Base-by-base conservation (phyloP, 129 eudicot genomes). In the Arctium minus region DNA sequence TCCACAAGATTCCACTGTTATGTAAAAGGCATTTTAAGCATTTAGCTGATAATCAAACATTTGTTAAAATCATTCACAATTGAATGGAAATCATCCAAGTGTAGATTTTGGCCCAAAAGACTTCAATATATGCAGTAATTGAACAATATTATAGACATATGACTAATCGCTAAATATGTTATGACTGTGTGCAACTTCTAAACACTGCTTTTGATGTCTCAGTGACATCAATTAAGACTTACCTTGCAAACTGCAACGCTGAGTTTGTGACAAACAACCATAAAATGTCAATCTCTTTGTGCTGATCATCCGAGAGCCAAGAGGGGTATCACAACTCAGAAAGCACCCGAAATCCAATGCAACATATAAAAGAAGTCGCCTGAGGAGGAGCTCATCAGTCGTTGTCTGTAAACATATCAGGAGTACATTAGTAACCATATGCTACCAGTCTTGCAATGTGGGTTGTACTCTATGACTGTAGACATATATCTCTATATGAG, bases 171-270 rank as follows among this genome's bases (percentile, higher is more conserved):
- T 60, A n/a, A 60, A 60, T 29, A 60, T 60, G 68, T 13, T 60
- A 60, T 4, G 2, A n/a, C 68, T 60, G 17, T 46, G 56, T 15
- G 29, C 22, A 60, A 10, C 68, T 8, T 9, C 4, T 62, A 4
- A 62, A n/a, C 5, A 35, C 40, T 76, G 11, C 4, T 56, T 56
- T 33, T 77, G 18, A 36, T 46, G 65, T 64, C 35, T n/a, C 5
- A 2, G 65, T 71, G 29, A 17, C 11, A 76, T 65, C 68, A 3
- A 38, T 17, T 60, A 76, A 37, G 78, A 35, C 80, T 27, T 82
- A 92, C 97, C 94, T 88, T 4, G 83, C 91, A 87, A 92, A 89
- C 80, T 86, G 89, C 68, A 89, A 67, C 67, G 92, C 94, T 37
- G 86, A 79, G 82, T 84, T 88, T 78, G 89, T 85, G 85, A 85